phyloP scores from a whole-genome alignment of 176 grass and related monocot species.

The Ensete glaucum region DNA sequence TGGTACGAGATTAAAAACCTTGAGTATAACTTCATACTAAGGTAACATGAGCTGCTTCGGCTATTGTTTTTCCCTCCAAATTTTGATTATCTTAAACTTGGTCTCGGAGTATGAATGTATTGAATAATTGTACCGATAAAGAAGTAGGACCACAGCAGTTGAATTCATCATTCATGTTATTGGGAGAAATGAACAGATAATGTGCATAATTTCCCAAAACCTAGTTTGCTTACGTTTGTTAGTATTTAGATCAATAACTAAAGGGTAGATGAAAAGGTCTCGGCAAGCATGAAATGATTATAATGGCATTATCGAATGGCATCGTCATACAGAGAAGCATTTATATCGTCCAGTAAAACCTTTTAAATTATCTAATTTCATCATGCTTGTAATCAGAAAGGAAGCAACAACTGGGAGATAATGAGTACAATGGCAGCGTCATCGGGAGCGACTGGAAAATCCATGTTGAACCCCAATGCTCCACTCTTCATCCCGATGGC shows the following conservation, averaged over 20 bases:
- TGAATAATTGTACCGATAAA: not conserved
- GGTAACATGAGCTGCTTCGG: not conserved
- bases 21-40: too few species aligned
- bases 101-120: not conserved
- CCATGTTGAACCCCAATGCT: constrained; percentile 85
- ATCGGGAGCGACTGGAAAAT: constrained; percentile 21
- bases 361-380: not conserved
- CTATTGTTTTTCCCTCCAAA: not conserved
- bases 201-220: not conserved
- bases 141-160: too few species aligned
- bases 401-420: not conserved
- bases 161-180: not conserved
- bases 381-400: not conserved
- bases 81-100: not conserved
- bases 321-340: not conserved
- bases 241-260: too few species aligned
- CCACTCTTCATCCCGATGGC: constrained; percentile 86
- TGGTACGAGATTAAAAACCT: too few species aligned
- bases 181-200: not conserved
- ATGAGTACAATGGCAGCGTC: constrained; percentile 27
- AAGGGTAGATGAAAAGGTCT: too few species aligned
- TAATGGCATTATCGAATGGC: not conserved
- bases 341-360: not conserved
- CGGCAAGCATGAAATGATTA: not conserved
- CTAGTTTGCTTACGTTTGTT: too few species aligned